A percentile compares a stretch with the other conserved stretches of the same genome.
phyloP scores from a whole-genome alignment of 805 yeast species.

The Ogataea parapolymorpha region DNA sequence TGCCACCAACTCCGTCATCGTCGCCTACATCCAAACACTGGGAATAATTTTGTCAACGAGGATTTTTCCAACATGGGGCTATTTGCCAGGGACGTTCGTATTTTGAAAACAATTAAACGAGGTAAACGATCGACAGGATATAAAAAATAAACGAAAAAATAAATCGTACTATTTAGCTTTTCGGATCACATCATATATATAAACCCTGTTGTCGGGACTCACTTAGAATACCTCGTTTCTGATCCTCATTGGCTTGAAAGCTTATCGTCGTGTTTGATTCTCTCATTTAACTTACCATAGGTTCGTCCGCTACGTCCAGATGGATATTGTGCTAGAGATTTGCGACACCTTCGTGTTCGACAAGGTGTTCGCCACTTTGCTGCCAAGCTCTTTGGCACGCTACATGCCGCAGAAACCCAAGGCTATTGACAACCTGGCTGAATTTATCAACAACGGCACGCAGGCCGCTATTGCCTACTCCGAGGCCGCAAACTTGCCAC shows the following conservation, averaged over 20 bases:
- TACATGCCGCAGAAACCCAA: slow-evolving; percentile 30
- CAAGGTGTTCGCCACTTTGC: slow-evolving; percentile 60
- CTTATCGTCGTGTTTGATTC: neutral
- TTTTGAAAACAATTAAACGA: slow-evolving; percentile 15
- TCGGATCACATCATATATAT: neutral
- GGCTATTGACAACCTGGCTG: slow-evolving; percentile 21
- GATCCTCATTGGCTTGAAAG: neutral
- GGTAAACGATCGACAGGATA: slow-evolving; percentile 14
- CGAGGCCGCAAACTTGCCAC: slow-evolving; percentile 27
- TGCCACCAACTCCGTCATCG: neutral
- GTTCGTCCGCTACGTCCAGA: slow-evolving; percentile 29
- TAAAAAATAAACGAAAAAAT: slow-evolving; percentile 11
- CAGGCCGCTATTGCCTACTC: slow-evolving; percentile 19
- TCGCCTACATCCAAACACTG: neutral
- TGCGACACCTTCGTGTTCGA: slow-evolving; percentile 75
- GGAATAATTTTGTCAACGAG: neutral
- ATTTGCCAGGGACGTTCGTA: neutral
- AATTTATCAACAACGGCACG: slow-evolving; percentile 25
- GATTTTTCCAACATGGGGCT: neutral
- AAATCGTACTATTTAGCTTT: slow-evolving; percentile 14
- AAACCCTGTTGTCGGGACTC: neutral
- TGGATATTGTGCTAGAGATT: slow-evolving; percentile 91
- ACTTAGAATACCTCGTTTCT: neutral
- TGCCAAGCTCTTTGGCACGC: slow-evolving; percentile 54
- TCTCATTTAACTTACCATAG: neutral